Evolutionary conservation across 495 filamentous ascomycete species (phyloP), one percentile per base, ranked within the genome.

Genomic region (Xylona heveae): DNA sequence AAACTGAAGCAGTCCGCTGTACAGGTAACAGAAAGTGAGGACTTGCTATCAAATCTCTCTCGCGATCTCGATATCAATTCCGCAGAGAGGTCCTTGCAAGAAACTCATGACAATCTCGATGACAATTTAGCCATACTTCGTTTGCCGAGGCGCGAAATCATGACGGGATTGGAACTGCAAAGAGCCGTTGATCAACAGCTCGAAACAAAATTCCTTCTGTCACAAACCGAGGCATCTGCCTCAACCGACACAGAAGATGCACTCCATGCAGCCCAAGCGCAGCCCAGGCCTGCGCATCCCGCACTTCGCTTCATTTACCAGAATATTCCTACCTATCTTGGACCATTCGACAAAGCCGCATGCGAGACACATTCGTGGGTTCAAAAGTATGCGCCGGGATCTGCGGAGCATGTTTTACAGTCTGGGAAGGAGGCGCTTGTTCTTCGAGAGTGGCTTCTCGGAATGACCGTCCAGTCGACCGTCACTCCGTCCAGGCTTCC

Each of bases 381-480:
- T 2, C 72, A 83, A 19, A 99, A 99, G 41, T 93, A 94, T 56
- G 69, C 80, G 1, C 90, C 90, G 0, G 54, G 44, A 19, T 55
- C 47, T 16, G 70, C 80, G 1, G 56, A 55, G 4, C 68, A 84
- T 36, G 75, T 93, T 1, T 63, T 99, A 15, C 84, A 93, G 44
- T 44, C 56, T 13, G 77, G 79, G 0, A 64, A 52, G 6, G 81
- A 94, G 47, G 68, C 65, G 4, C 48, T 58, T 5, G 53, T 90
- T 19, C 49, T 99, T 19, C 66, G 68, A 28, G 73, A 92, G 31
- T 99, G 90, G 90, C 57, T 99, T n/a, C 61, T 61, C 21, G 64
- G 57, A 24, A 58, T 90, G 10, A 75, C 66, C 26, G 71, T 94
- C 28, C 1, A 10, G 28, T 1, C 8, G 28, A 4, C 8, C 2